Percentiles rank a stretch among this genome's conserved stretches.
phyloP scores from a whole-genome alignment of 1,284 basidiomycete genomes.

The Melampsora larici-populina region DNA sequence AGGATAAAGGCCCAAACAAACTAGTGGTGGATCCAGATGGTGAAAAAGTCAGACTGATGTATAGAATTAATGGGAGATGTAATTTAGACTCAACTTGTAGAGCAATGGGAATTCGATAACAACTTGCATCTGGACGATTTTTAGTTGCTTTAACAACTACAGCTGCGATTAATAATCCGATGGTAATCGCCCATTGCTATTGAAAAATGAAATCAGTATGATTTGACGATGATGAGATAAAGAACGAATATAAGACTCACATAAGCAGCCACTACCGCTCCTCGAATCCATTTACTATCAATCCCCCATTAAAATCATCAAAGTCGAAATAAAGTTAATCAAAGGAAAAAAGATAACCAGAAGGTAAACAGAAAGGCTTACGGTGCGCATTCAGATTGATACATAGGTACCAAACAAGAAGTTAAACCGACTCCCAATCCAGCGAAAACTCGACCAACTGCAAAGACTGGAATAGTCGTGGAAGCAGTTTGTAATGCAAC shows the following conservation, averaged over 20 bases:
- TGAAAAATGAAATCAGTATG: too few relatives aligned
- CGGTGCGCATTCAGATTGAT: too few relatives aligned
- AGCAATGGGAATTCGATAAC: constrained; percentile 51
- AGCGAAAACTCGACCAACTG: constrained; percentile 51
- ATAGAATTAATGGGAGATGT: background rate
- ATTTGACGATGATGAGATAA: background rate
- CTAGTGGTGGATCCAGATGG: constrained; percentile 1
- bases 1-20: constrained; percentile 40
- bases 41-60: background rate
- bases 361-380: too few relatives aligned
- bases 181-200: constrained; percentile 52
- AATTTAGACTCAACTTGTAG: constrained; percentile 46
- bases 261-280: constrained; percentile 52
- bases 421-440: constrained; percentile 52
- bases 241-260: background rate
- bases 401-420: too few relatives aligned
- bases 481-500: constrained; percentile 42
- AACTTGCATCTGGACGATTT: constrained; percentile 41
- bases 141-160: constrained; percentile 49
- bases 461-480: constrained; percentile 46
- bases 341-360: too few relatives aligned
- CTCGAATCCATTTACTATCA: constrained; percentile 50
- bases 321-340: background rate
- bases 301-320: too few relatives aligned
- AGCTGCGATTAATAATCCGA: constrained; percentile 44